Base-by-base conservation (phyloP, 202 grass and related monocot species). In the Brachypodium distachyon region DNA sequence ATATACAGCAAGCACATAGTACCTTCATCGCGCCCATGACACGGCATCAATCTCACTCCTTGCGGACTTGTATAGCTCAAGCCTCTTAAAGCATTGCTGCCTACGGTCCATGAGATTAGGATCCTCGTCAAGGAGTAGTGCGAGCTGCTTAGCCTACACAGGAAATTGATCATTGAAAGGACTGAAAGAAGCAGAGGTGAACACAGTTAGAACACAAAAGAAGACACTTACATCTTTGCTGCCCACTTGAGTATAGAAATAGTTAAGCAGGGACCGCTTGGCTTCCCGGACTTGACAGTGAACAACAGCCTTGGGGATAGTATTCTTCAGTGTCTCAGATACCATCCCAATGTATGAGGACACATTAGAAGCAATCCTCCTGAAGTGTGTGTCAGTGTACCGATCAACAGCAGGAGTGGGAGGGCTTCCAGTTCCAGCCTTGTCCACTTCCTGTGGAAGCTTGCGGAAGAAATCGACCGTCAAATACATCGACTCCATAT, bases 401-500 rank as follows among this genome's bases (percentile, higher is more conserved):
- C 94, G 81, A 79, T 92, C 90, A 74, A 59, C 47, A 7, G 68
- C 67, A 82, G 87, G 53, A 77, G 80, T 26, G 26, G 84, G 48
- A 82, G 81, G 89, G 53, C 88, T 79, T 74, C 56, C 79, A 72
- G 79, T 16, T 69, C 72, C 94, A 40, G 65, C 31, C 74, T 91
- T 97, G 5, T 92, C 95, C 48, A 94, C 69, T 83, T 94, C 91
- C 81, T 85, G 91, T 65, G 95, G 91, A 70, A 97, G 95, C 64
- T 94, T 94, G 68, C 95, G 79, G 89, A 97, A 97, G 84, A 97
- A 97, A 12, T 97, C 94, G 56, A 94, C 94, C 1, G 94, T 97
- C 67, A 94, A 81, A 80, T 97, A 97, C 61, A 89, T 83, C 16
- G 91, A 38, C 51, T 97, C 94, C 94, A 97, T 97, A 28, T 97